Evolutionary conservation across 2,329 filamentous ascomycete genomes (phyloP).

Genomic region (Penicillium freii): DNA sequence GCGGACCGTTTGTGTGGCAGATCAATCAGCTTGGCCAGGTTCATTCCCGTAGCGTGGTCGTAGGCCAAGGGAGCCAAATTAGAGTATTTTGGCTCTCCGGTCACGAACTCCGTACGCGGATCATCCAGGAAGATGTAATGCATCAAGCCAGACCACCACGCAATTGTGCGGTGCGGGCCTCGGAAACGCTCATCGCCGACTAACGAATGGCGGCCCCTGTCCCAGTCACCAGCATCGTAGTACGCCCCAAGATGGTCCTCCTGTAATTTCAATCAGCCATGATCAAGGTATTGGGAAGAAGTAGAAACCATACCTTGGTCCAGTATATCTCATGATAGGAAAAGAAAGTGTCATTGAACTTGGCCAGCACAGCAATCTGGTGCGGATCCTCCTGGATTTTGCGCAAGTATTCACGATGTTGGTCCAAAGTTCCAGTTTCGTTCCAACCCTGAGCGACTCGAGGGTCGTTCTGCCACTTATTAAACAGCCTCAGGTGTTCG

Average conservation of each 20-base stretch:
- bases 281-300: no score
- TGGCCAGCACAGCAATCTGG: constrained; percentile 65
- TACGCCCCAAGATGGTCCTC: constrained; percentile 10
- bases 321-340: constrained; percentile 79
- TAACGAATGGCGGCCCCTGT: constrained; percentile 6
- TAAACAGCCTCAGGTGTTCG: constrained; percentile 67
- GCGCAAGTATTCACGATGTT: constrained; percentile 60
- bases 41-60: constrained; percentile 9
- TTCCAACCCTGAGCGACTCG: constrained; percentile 77
- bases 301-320: constrained; percentile 54
- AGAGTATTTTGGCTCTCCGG: constrained; percentile 8
- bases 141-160: constrained; percentile 7
- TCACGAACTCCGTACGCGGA: constrained; percentile 2
- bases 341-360: constrained; percentile 68
- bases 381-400: constrained; percentile 69
- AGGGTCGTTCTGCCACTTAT: constrained; percentile 79
- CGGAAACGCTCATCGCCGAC: constrained; percentile 7
- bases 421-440: constrained; percentile 69
- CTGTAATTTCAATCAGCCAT: not conserved
- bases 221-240: constrained; percentile 9
- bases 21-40: constrained; percentile 3
- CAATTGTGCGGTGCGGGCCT: constrained; percentile 6
- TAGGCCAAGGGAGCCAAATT: constrained; percentile 6
- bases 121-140: constrained; percentile 9
- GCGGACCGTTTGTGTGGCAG: constrained; percentile 6